These are phyloP conservation scores for Rhodocollybia butyracea DNA, from an alignment of 768 basidiomycete species.

Conservation along the genomic window DNA sequence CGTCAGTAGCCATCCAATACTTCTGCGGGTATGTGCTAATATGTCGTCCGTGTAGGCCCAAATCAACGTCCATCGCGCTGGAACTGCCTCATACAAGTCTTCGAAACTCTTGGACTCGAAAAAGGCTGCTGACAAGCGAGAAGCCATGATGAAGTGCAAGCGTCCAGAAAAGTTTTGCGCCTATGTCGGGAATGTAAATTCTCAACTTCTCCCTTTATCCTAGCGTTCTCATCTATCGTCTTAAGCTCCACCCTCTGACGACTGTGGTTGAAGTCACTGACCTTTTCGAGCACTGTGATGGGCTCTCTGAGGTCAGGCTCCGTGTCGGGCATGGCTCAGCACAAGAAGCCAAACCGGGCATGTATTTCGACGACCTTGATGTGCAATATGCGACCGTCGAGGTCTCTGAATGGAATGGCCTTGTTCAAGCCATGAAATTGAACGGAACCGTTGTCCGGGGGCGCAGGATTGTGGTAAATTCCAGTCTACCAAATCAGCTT, in stretches of 20 bases:
- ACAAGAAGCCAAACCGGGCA: conserved; percentile 13
- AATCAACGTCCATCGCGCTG: neutral
- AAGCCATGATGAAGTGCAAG: neutral
- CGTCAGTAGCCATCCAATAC: neutral
- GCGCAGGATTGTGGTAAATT: conserved; percentile 32
- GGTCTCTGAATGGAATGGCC: conserved; percentile 36
- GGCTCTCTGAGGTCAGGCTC: conserved; percentile 28
- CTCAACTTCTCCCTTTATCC: neutral
- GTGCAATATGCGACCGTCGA: conserved; percentile 51
- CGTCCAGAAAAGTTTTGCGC: neutral
- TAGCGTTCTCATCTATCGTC: conserved; percentile 6
- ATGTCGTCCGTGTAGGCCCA: neutral
- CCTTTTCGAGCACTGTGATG: conserved; percentile 36
- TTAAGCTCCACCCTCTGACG: conserved; percentile 33
- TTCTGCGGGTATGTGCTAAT: neutral
- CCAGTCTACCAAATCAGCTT: neutral
- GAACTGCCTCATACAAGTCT: neutral
- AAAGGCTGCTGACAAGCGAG: conserved; percentile 4
- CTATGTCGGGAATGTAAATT: conserved; percentile 58
- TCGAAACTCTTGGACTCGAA: neutral
- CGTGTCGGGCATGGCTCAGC: conserved; percentile 42
- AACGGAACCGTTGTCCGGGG: conserved; percentile 35
- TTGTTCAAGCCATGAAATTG: conserved; percentile 37
- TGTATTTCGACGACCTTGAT: conserved; percentile 21
- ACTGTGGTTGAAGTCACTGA: conserved; percentile 27